These are phyloP conservation scores for Jatropha curcas DNA, from an alignment of 345 rosid genomes.

Conservation along the genomic window DNA sequence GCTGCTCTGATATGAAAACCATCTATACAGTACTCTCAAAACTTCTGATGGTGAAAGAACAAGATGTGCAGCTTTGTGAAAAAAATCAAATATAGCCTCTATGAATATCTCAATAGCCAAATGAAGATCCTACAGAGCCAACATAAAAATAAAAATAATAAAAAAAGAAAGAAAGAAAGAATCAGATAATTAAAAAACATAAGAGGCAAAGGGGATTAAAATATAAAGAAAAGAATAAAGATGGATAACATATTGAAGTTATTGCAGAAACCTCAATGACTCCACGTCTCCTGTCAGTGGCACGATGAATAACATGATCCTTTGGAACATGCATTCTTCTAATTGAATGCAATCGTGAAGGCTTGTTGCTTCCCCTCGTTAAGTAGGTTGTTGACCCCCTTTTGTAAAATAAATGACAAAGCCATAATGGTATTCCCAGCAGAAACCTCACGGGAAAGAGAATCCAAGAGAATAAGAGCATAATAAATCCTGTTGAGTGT, in stretches of 20 bases:
- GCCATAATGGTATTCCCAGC: conserved; percentile 47
- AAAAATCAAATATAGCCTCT: conserved; percentile 74
- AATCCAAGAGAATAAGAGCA: conserved; percentile 56
- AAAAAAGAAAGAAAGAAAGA: too few species aligned
- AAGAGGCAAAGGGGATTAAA: not conserved
- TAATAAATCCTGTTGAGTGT: conserved; percentile 52
- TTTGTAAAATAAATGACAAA: conserved; percentile 40
- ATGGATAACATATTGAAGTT: conserved; percentile 6
- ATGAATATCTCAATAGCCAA: conserved; percentile 82
- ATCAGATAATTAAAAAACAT: conserved; percentile 6
- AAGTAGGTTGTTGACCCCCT: conserved; percentile 35
- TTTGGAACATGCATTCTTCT: conserved; percentile 48
- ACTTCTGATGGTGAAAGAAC: conserved; percentile 77
- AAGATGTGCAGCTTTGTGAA: conserved; percentile 69
- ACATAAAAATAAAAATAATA: too few species aligned
- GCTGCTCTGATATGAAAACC: conserved; percentile 49
- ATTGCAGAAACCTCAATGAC: conserved; percentile 75
- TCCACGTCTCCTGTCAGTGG: conserved; percentile 93
- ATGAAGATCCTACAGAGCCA: conserved; percentile 77
- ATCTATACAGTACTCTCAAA: conserved; percentile 36
- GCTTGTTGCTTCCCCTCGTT: conserved; percentile 36
- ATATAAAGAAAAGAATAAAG: conserved; percentile 10
- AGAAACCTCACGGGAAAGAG: conserved; percentile 60
- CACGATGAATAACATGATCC: conserved; percentile 66
- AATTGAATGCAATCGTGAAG: conserved; percentile 35